Evolutionary conservation across 768 basidiomycete genomes (phyloP), one percentile per base, ranked within the genome.

Genomic region (Leccinum subgranulosum): DNA sequence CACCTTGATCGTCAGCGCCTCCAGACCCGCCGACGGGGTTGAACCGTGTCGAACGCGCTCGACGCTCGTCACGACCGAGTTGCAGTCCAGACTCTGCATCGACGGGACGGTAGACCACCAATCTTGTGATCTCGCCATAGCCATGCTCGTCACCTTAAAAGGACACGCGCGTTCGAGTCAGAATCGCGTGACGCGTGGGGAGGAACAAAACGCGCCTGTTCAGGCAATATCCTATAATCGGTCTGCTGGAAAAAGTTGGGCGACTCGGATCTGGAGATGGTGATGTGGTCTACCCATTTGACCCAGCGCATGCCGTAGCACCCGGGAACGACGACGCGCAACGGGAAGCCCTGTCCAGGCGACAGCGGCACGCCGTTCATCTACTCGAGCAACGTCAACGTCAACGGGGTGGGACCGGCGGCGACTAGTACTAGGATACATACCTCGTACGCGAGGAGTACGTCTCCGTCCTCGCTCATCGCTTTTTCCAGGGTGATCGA

Each of bases 301-400:
- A 88, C 86, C 85, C 86, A 87, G 11, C 87, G 81, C 29, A 85
- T 87, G 6, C 87, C 87, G 15, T 82, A 75, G 62, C 79, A 81
- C 3, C 88, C 87, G 0, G 88, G 88, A 1, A 84, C 84, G 41
- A 88, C 80, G 8, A 86, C 70, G n/a, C 87, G 83, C 25, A 90
- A 62, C 4, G 87, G 87, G 6, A 79, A 85, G 1, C 87, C 87
- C 49, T 85, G 86, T 54, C 84, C 82, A 1, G 85, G 73, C 14
- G 79, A 76, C 17, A 88, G 71, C 0, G 79, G 74, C 56, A 82
- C 79, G 29, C 76, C 80, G 55, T 89, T 88, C 86, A 88, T 88
- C 86, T 64, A 31, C 6, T 1, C 8, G 1, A 19, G 36, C 25
- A 21, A 46, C 21, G 17, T 54, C 49, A 61, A 25, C n/a, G 23